Evolutionary conservation across 495 filamentous ascomycete species (phyloP).

Genomic region (Parmelia sp.): DNA sequence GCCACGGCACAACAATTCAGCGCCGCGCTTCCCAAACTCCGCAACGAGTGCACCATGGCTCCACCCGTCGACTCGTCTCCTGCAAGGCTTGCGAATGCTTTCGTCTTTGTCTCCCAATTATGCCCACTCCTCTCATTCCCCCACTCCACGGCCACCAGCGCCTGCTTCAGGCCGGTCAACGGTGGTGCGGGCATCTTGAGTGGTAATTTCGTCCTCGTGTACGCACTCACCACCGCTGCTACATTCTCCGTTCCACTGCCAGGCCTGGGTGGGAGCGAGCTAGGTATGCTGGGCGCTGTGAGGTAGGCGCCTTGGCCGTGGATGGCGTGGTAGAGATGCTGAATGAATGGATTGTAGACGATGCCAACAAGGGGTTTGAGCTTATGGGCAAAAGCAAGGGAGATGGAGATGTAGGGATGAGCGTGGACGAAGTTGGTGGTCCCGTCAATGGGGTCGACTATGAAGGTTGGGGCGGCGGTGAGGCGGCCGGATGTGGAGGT

Average conservation of each 20-base stretch:
- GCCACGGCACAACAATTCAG: constrained; percentile 81
- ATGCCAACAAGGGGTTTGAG: constrained; percentile 61
- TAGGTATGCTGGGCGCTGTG: constrained; percentile 28
- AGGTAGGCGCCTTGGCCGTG: constrained; percentile 56
- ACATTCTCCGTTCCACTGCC: constrained; percentile 4
- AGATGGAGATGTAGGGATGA: constrained; percentile 59
- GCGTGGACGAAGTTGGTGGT: constrained; percentile 78
- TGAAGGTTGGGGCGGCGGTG: constrained; percentile 63
- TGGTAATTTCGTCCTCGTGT: constrained; percentile 36
- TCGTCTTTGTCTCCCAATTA: constrained; percentile 63
- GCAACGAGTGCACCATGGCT: constrained; percentile 74
- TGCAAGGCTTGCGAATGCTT: constrained; percentile 63
- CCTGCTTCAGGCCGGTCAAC: constrained; percentile 46
- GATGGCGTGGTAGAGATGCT: constrained; percentile 59
- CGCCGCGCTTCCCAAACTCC: constrained; percentile 72
- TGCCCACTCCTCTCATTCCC: constrained; percentile 57
- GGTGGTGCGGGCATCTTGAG: constrained; percentile 47
- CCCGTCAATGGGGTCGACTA: constrained; percentile 78
- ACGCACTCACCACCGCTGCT: constrained; percentile 19
- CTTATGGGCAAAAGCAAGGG: constrained; percentile 61
- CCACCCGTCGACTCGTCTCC: constrained; percentile 60
- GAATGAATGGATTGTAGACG: constrained; percentile 69
- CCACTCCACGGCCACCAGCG: constrained; percentile 66
- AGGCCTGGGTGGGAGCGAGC: constrained; percentile 15
- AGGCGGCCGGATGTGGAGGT: constrained; percentile 62